Evolutionary conservation across 2,329 filamentous ascomycete genomes (phyloP), one percentile per base, ranked within the genome.

Genomic region (Hypoxylon sp.): DNA sequence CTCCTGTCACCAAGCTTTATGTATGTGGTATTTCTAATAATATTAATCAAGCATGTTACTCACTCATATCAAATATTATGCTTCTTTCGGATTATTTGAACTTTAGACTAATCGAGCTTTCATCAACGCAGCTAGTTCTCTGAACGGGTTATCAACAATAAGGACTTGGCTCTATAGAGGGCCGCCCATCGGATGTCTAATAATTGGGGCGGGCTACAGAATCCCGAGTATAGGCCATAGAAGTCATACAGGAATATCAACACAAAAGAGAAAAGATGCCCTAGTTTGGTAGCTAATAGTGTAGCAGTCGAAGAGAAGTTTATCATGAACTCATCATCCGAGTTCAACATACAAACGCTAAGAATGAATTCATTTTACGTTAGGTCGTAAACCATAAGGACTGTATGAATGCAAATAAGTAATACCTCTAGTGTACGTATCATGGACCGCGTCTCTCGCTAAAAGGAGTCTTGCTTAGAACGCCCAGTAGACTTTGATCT

Each of bases 401-500:
- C 37, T 55, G 2, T 13, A 42, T 6, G 24, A 6, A 6, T 21
- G 15, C 21, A 13, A 24, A 44, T 4, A 27, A 55, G 5, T 32
- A 10, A 29, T 10, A 21, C n/a, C 11, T 15, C 11, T 15, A 15
- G n/a, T 31, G 35, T 5, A 29, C 24, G 15, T 29, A 50, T 19
- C 11, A 31, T n/a, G 13, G 19, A 8, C 24, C 17, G 21, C 24
- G 2, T 7, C 31, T 48, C 32, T 13, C 35, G n/a, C 19, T 24
- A 19, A 10, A 17, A 32, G 19, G 5, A 42, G 6, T 2, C 35
- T 3, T 10, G 3, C n/a, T 80, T 75, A 88, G 67, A 76, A 74
- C 0, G 87, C 85, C 86, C 87, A 91, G 73, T 87, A 90, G 27
- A 90, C 81, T 63, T 87, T 85, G 31, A 90, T 78, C 75, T 82